These are phyloP conservation scores for Phytophthora foliorum DNA, from an alignment of 352 stramenopile genomes.

Conservation along the genomic window DNA sequence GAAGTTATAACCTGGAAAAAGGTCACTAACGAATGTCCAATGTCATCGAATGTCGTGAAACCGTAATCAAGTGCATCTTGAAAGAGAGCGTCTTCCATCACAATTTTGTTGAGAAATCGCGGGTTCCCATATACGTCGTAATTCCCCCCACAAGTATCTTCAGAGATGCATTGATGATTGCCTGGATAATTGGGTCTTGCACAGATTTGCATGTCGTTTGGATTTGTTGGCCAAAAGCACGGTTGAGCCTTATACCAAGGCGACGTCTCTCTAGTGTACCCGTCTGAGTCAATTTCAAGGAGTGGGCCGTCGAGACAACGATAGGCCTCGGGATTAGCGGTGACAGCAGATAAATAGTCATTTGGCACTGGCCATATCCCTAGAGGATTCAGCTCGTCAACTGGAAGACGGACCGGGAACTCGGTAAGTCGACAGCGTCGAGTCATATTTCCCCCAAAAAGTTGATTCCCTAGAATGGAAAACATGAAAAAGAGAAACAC, in stretches of 20 bases:
- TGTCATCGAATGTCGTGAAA: conserved; percentile 93
- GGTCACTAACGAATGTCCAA: conserved; percentile 88
- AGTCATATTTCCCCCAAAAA: conserved; percentile 83
- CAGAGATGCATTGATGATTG: conserved; percentile 48
- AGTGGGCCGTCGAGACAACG: conserved; percentile 45
- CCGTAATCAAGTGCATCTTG: conserved; percentile 76
- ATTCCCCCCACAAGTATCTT: conserved; percentile 61
- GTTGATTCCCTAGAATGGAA: conserved; percentile 86
- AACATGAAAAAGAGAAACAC: conserved; percentile 92
- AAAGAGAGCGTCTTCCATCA: conserved; percentile 61
- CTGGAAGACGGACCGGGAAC: conserved; percentile 64
- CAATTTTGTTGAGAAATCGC: conserved; percentile 51
- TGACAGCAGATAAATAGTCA: conserved; percentile 50
- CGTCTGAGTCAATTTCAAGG: conserved; percentile 46
- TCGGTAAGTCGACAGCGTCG: conserved; percentile 78
- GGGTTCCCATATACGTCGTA: conserved; percentile 69
- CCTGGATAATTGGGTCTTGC: conserved; percentile 38
- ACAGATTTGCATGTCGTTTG: conserved; percentile 72
- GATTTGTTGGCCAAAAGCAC: conserved; percentile 92
- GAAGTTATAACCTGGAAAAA: conserved; percentile 94
- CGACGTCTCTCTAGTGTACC: conserved; percentile 59
- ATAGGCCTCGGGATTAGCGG: conserved; percentile 39
- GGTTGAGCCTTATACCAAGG: conserved; percentile 66
- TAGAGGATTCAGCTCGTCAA: conserved; percentile 55
- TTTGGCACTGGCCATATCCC: conserved; percentile 55